Evolutionary conservation across 169 alveolate genomes (phyloP).

Genomic region (Eimeria brunetti): DNA sequence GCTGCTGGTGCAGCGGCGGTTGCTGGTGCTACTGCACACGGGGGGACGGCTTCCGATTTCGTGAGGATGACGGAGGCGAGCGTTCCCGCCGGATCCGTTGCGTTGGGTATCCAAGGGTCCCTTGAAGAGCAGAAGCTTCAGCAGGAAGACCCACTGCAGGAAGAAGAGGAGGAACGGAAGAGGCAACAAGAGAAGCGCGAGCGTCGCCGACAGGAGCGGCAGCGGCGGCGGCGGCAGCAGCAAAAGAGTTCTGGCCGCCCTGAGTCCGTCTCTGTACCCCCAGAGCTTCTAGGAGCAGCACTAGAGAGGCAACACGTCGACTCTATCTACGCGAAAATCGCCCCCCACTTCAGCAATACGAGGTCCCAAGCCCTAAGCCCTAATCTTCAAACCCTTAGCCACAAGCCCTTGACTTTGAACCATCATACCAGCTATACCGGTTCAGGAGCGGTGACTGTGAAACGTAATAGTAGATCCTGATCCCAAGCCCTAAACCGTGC

Average conservation of each 20-base stretch:
- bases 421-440: not conserved
- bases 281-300: constrained; percentile 43
- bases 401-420: not conserved
- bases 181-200: constrained; percentile 15
- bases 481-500: not conserved
- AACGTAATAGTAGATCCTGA: not conserved
- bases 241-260: constrained; percentile 29
- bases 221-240: constrained; percentile 40
- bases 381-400: not conserved
- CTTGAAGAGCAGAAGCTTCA: not conserved
- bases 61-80: not conserved
- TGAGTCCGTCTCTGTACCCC: constrained; percentile 46
- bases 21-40: not conserved
- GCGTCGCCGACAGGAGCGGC: constrained; percentile 45
- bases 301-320: constrained; percentile 59
- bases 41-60: not conserved
- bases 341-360: constrained; percentile 53
- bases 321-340: constrained; percentile 41
- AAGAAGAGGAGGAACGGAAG: not conserved
- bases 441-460: not conserved
- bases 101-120: not conserved
- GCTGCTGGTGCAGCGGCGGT: not conserved
- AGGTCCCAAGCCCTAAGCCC: constrained; percentile 3
- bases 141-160: constrained; percentile 30
- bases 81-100: not conserved